Evolutionary conservation across 352 stramenopile species (phyloP).

Genomic region (Phytophthora chlamydospora): DNA sequence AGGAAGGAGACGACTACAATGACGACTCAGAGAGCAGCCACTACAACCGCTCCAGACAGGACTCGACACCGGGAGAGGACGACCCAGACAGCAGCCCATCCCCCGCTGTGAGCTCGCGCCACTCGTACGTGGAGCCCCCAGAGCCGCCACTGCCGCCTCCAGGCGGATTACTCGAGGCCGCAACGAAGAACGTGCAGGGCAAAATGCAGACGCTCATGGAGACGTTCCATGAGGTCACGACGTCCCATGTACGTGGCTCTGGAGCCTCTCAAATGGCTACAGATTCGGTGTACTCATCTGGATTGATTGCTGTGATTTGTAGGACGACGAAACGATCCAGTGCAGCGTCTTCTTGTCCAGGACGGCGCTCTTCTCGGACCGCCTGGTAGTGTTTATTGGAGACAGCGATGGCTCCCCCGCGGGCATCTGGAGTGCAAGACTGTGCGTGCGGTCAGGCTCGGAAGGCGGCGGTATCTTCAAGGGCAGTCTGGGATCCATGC

Average conservation of each 20-base stretch:
- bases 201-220: conserved; percentile 77
- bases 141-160: conserved; percentile 60
- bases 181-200: conserved; percentile 72
- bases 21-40: conserved; percentile 46
- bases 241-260: conserved; percentile 45
- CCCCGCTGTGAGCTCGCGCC: conserved; percentile 35
- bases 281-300: conserved; percentile 10
- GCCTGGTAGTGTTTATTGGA: conserved; percentile 68
- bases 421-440: conserved; percentile 63
- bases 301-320: conserved; percentile 28
- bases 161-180: conserved; percentile 62
- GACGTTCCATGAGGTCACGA: conserved; percentile 61
- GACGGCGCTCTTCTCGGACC: conserved; percentile 65
- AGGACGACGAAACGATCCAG: conserved; percentile 63
- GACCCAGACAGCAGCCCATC: conserved; percentile 45
- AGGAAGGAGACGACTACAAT: conserved; percentile 45
- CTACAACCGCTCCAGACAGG: conserved; percentile 44
- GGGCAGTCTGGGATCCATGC: conserved; percentile 73
- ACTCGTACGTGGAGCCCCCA: conserved; percentile 64
- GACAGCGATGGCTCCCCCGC: conserved; percentile 65
- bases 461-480: conserved; percentile 78
- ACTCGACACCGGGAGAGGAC: conserved; percentile 44
- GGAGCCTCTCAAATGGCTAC: conserved; percentile 14
- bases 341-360: conserved; percentile 69
- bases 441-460: conserved; percentile 67